Percentiles rank a stretch among this genome's conserved stretches.
Evolutionary conservation across 257 asterid genomes (phyloP).

Genomic region (Jaltomata sinuosa): DNA sequence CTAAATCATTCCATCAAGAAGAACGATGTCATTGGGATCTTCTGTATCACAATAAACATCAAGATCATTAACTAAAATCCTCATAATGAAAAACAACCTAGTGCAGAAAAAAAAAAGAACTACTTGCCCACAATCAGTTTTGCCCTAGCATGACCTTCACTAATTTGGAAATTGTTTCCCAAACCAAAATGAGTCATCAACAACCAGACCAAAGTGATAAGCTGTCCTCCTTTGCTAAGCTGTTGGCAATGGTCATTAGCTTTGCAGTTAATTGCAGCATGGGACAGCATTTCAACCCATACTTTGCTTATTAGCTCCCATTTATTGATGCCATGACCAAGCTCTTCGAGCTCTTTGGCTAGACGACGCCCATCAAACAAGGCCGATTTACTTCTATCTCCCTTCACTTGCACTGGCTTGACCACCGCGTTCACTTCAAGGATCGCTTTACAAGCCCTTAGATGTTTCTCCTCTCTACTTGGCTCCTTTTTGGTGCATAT

Average conservation of each 20-base stretch:
- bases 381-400: conserved; percentile 44
- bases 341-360: conserved; percentile 19
- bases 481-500: no score
- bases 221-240: conserved; percentile 32
- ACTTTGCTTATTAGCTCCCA: conserved; percentile 38
- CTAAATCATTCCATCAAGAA: no score
- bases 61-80: no score
- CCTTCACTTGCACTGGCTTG: conserved; percentile 31
- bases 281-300: conserved; percentile 36
- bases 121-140: conserved; percentile 21
- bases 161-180: conserved; percentile 22
- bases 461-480: no score
- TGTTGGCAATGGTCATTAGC: conserved; percentile 22
- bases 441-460: conserved; percentile 8
- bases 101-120: neutral
- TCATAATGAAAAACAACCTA: no score
- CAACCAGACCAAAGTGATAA: conserved; percentile 32
- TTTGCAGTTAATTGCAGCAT: conserved; percentile 28
- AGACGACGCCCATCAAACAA: conserved; percentile 43
- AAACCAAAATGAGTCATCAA: conserved; percentile 38
- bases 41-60: no score
- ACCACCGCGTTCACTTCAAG: conserved; percentile 24
- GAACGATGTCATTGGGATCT: no score
- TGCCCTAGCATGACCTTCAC: conserved; percentile 23
- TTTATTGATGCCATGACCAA: neutral